Conservation (phyloP, 129 eudicot genomes). For the Pittosporum tobira region DNA sequence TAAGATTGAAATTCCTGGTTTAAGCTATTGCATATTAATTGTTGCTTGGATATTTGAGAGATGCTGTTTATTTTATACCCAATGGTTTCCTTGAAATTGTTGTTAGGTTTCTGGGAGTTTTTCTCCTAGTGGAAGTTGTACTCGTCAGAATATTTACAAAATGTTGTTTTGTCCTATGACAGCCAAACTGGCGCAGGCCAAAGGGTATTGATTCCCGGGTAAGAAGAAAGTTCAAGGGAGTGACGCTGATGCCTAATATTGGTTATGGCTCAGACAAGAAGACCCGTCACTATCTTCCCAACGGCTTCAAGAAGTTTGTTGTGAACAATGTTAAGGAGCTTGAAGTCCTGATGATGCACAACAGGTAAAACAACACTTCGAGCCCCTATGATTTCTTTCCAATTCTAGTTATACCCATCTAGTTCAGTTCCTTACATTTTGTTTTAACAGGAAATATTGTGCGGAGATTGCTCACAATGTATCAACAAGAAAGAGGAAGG, state of each 20-base stretch:
- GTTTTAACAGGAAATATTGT: constrained; percentile 33
- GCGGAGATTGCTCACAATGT: constrained; percentile 54
- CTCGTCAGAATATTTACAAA: no score
- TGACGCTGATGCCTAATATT: constrained; percentile 36
- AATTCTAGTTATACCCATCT: background rate
- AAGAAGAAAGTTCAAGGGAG: constrained; percentile 40
- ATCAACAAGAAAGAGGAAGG: constrained; percentile 52
- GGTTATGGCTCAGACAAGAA: constrained; percentile 39
- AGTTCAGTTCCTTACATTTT: background rate
- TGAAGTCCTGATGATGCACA: constrained; percentile 47
- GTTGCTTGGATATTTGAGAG: no score
- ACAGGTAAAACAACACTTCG: constrained; percentile 10
- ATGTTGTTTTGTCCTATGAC: constrained; percentile 1
- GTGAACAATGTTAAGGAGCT: constrained; percentile 42
- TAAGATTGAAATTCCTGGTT: no score
- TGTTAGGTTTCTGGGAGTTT: no score
- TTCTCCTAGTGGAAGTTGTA: no score
- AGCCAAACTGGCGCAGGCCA: constrained; percentile 43
- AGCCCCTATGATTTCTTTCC: background rate
- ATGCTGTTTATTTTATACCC: no score
- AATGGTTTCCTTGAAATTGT: background rate
- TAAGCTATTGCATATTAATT: no score
- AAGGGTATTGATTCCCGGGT: constrained; percentile 41
- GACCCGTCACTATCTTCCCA: constrained; percentile 39
- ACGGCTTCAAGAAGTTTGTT: constrained; percentile 43